These are phyloP conservation scores for Mycena latifolia DNA, from an alignment of 768 basidiomycete species.

Conservation along the genomic window DNA sequence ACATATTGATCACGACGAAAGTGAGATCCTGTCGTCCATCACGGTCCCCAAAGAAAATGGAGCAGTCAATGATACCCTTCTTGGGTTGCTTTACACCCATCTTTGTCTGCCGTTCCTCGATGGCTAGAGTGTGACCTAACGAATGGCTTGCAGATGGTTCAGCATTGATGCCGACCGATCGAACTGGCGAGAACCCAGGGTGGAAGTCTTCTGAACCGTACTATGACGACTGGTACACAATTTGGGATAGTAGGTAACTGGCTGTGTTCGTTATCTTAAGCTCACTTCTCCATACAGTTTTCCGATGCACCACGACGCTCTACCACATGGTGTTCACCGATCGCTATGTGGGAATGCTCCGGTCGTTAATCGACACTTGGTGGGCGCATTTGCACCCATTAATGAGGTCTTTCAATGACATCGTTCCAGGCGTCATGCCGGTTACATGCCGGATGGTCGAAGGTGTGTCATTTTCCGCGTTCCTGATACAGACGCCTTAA, in stretches of 20 bases:
- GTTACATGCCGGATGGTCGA: slow-evolving; percentile 11
- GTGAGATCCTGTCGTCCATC: slow-evolving; percentile 12
- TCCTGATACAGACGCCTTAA: neutral
- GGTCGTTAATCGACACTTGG: slow-evolving; percentile 14
- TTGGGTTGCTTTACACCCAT: slow-evolving; percentile 16
- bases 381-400: neutral
- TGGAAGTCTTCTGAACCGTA: slow-evolving; percentile 6
- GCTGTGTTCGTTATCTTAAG: neutral
- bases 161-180: slow-evolving; percentile 15
- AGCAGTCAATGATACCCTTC: slow-evolving; percentile 7
- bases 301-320: slow-evolving; percentile 15
- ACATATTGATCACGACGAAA: neutral
- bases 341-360: slow-evolving; percentile 15
- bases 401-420: neutral
- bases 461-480: neutral
- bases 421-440: slow-evolving; percentile 8
- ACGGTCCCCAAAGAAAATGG: slow-evolving; percentile 12
- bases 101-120: neutral
- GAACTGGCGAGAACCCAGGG: slow-evolving; percentile 17
- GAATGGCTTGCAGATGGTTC: neutral
- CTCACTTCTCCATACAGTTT: neutral
- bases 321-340: slow-evolving; percentile 20
- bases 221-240: slow-evolving; percentile 13
- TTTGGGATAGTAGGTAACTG: slow-evolving; percentile 11
- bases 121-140: neutral